phyloP scores from a whole-genome alignment of 1,284 basidiomycete species.

The Fistulinella staudtii region DNA sequence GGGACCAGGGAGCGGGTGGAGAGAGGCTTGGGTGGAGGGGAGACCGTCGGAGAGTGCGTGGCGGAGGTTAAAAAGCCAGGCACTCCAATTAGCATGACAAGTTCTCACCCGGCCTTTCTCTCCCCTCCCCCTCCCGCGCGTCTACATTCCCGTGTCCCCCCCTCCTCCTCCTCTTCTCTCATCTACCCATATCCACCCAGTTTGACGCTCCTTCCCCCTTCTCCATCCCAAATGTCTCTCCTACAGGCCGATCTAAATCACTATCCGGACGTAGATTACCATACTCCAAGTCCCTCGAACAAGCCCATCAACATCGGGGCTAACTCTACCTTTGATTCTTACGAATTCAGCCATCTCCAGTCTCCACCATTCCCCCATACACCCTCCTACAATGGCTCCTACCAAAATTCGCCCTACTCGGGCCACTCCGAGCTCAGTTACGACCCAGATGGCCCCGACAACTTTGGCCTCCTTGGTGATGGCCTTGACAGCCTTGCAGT shows the following conservation, averaged over 20 bases:
- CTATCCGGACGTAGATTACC: conserved; percentile 27
- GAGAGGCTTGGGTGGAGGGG: conserved; percentile 6
- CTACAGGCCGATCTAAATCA: conserved; percentile 22
- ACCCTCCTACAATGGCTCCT: conserved; percentile 53
- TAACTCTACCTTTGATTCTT: conserved; percentile 34
- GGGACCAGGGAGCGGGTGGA: no score
- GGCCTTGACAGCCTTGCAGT: conserved; percentile 33
- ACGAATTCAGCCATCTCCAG: conserved; percentile 35
- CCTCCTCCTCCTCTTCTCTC: neutral
- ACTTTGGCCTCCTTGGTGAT: conserved; percentile 40
- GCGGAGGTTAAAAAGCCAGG: conserved; percentile 34
- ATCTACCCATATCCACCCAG: conserved; percentile 8
- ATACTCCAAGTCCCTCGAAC: conserved; percentile 24
- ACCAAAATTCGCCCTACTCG: conserved; percentile 66
- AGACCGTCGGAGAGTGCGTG: no score
- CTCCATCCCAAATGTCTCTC: conserved; percentile 27
- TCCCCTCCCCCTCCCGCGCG: conserved; percentile 19
- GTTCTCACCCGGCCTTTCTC: conserved; percentile 29
- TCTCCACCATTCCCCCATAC: conserved; percentile 42
- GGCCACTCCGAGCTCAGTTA: conserved; percentile 60
- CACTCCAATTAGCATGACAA: conserved; percentile 15
- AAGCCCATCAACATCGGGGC: conserved; percentile 24
- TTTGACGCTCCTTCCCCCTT: neutral
- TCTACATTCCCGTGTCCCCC: conserved; percentile 7
- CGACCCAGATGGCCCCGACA: conserved; percentile 42